These are phyloP conservation scores for Neofusicoccum sp. DNA, from an alignment of 2,329 filamentous ascomycete genomes.

Conservation along the genomic window DNA sequence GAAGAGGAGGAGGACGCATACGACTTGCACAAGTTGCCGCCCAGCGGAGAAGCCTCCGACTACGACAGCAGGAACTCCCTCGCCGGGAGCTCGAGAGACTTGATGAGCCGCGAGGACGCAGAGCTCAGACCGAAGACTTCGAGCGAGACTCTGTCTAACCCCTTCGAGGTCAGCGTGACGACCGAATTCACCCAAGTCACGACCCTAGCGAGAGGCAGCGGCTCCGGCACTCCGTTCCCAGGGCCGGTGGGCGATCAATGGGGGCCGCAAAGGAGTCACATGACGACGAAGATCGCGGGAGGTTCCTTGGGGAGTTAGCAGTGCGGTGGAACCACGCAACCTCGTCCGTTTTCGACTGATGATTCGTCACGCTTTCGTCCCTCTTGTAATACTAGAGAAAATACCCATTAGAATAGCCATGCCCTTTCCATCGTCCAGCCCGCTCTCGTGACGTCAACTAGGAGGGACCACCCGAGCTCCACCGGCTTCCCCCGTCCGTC, in stretches of 20 bases:
- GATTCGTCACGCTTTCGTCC: too few relatives aligned
- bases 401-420: too few relatives aligned
- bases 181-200: not conserved
- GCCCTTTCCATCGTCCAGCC: too few relatives aligned
- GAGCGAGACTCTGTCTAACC: not conserved
- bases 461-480: too few relatives aligned
- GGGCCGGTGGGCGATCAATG: not conserved
- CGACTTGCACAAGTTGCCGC: too few relatives aligned
- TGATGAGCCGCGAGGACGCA: not conserved
- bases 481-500: too few relatives aligned
- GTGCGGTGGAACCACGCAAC: too few relatives aligned
- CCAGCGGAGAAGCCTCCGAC: not conserved
- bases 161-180: not conserved
- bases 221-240: not conserved
- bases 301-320: not conserved
- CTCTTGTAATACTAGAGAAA: too few relatives aligned
- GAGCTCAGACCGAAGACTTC: not conserved
- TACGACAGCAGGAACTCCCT: not conserved
- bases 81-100: not conserved
- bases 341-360: too few relatives aligned
- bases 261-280: not conserved
- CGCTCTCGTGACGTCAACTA: too few relatives aligned
- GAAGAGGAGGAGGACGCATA: not conserved
- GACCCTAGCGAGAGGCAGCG: not conserved
- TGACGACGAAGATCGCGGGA: not conserved